Conservation (phyloP, 1,284 basidiomycete species). For the Lignosus rhinocerotis region DNA sequence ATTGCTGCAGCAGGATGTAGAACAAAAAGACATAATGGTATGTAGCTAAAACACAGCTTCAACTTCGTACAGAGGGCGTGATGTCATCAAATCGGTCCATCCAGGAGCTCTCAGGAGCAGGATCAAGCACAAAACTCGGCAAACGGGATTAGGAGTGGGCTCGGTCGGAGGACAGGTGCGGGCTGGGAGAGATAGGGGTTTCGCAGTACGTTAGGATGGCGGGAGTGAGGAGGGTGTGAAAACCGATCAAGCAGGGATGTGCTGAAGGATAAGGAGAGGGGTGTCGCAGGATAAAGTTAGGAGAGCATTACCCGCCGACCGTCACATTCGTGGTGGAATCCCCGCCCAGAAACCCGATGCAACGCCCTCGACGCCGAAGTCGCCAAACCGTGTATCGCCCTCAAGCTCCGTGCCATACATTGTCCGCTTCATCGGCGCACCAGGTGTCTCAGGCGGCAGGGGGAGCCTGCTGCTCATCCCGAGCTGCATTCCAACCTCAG, state of each 20-base stretch:
- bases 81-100: not conserved
- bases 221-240: not conserved
- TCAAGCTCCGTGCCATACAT: constrained; percentile 83
- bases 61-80: constrained; percentile 3
- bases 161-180: no score
- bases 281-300: constrained; percentile 5
- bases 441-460: constrained; percentile 35
- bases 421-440: constrained; percentile 52
- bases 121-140: not conserved
- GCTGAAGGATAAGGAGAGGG: not conserved
- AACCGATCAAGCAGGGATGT: not conserved
- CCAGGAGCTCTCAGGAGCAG: not conserved
- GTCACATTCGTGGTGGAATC: constrained; percentile 29
- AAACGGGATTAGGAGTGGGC: not conserved
- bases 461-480: constrained; percentile 27
- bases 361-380: constrained; percentile 76
- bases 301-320: not conserved
- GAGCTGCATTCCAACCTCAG: constrained; percentile 27
- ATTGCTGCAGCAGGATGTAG: not conserved
- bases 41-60: constrained; percentile 5
- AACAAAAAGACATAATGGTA: constrained; percentile 2
- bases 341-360: constrained; percentile 64
- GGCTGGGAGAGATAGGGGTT: not conserved
- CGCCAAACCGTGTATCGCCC: constrained; percentile 73
- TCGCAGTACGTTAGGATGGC: not conserved